A percentile compares a stretch with the other conserved stretches of the same genome.
phyloP scores from a whole-genome alignment of 257 asterid species.

The Lavandula angustifolia region DNA sequence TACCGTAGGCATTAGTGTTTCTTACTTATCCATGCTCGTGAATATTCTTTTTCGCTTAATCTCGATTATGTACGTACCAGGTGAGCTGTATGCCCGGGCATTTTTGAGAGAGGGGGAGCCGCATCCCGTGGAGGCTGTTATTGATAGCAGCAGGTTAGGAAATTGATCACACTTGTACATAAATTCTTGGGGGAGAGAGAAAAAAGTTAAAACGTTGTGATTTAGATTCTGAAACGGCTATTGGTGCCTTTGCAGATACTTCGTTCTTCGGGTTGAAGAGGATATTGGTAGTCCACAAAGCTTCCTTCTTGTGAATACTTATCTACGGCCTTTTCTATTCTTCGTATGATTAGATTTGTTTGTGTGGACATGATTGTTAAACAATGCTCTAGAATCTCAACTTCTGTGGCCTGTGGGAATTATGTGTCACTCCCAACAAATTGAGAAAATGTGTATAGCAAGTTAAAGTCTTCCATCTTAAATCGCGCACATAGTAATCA shows the following conservation, averaged over 20 bases:
- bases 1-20: background rate
- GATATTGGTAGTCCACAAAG: slow-evolving; percentile 62
- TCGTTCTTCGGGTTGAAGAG: slow-evolving; percentile 94
- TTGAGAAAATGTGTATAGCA: too few species aligned
- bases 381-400: too few species aligned
- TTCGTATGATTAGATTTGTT: too few species aligned
- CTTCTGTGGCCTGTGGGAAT: too few species aligned
- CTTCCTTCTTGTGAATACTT: slow-evolving; percentile 24
- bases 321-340: slow-evolving; percentile 9
- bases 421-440: too few species aligned
- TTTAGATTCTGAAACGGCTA: slow-evolving; percentile 32
- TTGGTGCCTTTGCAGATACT: slow-evolving; percentile 69
- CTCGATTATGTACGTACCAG: slow-evolving; percentile 37
- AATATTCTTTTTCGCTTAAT: slow-evolving; percentile 22
- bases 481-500: too few species aligned
- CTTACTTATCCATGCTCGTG: slow-evolving; percentile 12
- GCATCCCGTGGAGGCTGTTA: slow-evolving; percentile 97
- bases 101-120: slow-evolving; percentile 96
- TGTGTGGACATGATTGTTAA: too few species aligned
- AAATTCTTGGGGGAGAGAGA: slow-evolving; percentile 10
- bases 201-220: slow-evolving; percentile 10
- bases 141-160: slow-evolving; percentile 97
- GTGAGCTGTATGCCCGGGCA: slow-evolving; percentile 97
- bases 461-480: too few species aligned
- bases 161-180: slow-evolving; percentile 13